Conservation (phyloP, 306 rosid genomes). For the Rosa rugosa region DNA sequence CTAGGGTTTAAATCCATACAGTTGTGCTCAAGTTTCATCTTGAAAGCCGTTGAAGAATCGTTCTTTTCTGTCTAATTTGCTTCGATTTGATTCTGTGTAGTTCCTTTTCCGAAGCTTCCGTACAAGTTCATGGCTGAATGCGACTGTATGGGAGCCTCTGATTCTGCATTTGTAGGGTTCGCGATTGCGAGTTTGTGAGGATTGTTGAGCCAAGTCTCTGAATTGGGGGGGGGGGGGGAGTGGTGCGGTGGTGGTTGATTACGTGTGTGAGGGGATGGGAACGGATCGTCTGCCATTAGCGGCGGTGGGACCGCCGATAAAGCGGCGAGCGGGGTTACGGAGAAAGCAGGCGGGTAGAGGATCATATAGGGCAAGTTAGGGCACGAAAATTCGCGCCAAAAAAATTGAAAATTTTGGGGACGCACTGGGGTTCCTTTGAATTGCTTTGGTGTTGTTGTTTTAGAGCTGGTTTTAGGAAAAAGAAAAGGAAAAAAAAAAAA, state of each 20-base stretch:
- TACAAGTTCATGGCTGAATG: constrained; percentile 36
- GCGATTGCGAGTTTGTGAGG: constrained; percentile 26
- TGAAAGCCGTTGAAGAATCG: background rate
- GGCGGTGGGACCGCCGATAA: constrained; percentile 95
- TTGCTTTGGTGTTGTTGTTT: constrained; percentile 14
- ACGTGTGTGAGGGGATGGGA: constrained; percentile 65
- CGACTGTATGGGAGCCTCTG: constrained; percentile 17
- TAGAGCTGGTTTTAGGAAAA: constrained; percentile 28
- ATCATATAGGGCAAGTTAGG: constrained; percentile 95
- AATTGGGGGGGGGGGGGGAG: constrained; percentile 18
- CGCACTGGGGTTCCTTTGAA: constrained; percentile 11
- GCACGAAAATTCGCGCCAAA: constrained; percentile 16
- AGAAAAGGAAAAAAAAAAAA: background rate
- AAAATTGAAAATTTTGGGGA: constrained; percentile 18
- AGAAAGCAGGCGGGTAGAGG: constrained; percentile 99
- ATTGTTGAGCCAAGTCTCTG: constrained; percentile 22
- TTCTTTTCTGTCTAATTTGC: background rate
- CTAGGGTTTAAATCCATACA: constrained; percentile 33
- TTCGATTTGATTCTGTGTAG: background rate
- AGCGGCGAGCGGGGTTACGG: constrained; percentile 98
- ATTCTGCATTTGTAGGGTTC: constrained; percentile 3
- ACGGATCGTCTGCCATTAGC: constrained; percentile 68
- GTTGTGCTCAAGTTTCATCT: background rate
- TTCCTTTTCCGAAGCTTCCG: background rate
- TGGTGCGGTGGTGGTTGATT: constrained; percentile 5